These are phyloP conservation scores for Kuraishia hungarica DNA, from an alignment of 805 yeast genomes.

Conservation along the genomic window DNA sequence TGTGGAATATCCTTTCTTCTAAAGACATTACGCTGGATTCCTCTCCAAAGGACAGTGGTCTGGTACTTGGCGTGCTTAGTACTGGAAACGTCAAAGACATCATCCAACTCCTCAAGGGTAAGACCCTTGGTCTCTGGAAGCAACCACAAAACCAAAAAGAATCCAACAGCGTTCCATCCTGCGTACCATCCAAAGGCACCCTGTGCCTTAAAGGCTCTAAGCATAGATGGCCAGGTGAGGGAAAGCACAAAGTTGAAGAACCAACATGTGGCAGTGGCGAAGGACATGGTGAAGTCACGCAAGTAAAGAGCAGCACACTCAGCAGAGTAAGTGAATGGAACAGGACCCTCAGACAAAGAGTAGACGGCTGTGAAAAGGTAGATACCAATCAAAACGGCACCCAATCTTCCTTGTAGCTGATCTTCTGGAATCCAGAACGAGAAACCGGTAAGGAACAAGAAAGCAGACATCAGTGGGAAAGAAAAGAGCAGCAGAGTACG, in stretches of 20 bases:
- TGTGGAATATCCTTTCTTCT: slow-evolving; percentile 35
- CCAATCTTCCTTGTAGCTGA: slow-evolving; percentile 45
- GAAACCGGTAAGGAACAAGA: slow-evolving; percentile 55
- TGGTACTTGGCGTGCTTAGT: slow-evolving; percentile 45
- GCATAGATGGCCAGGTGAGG: slow-evolving; percentile 72
- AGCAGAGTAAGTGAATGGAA: slow-evolving; percentile 83
- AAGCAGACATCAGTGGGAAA: slow-evolving; percentile 57
- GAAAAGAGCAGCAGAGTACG: slow-evolving; percentile 48
- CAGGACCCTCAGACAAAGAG: slow-evolving; percentile 85
- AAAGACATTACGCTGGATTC: slow-evolving; percentile 38
- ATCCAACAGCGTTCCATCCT: slow-evolving; percentile 70
- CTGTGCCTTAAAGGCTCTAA: slow-evolving; percentile 58
- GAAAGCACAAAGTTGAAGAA: slow-evolving; percentile 64
- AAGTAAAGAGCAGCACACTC: slow-evolving; percentile 76
- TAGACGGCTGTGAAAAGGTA: slow-evolving; percentile 67
- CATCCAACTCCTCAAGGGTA: slow-evolving; percentile 71
- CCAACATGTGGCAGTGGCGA: slow-evolving; percentile 72
- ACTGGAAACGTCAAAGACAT: slow-evolving; percentile 57
- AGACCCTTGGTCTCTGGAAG: slow-evolving; percentile 66
- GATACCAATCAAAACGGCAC: slow-evolving; percentile 62
- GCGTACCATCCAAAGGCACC: slow-evolving; percentile 91
- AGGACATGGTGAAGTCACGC: slow-evolving; percentile 74
- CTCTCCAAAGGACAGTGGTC: slow-evolving; percentile 28
- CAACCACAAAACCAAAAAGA: slow-evolving; percentile 62
- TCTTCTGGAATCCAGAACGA: slow-evolving; percentile 58